Percentiles rank a stretch among this genome's conserved stretches.
Evolutionary conservation across 139 green algal genomes (phyloP).

Genomic region (Chlorella sp.): DNA sequence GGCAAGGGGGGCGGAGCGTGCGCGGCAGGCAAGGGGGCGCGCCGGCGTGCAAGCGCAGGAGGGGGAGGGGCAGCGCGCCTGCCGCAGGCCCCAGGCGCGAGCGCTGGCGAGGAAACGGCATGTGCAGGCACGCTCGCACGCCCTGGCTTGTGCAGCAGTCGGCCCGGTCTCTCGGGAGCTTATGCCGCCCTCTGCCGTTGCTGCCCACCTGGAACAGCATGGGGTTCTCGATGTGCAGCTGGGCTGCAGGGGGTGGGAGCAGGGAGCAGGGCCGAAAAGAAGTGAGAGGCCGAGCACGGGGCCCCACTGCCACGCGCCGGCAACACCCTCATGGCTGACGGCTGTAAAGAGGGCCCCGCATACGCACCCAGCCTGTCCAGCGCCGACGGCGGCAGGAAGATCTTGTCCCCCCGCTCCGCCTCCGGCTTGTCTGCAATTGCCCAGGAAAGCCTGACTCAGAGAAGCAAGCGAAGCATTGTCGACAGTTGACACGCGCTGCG

Average conservation of each 20-base stretch:
- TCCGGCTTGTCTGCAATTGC: conserved; percentile 90
- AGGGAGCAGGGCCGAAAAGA: background rate
- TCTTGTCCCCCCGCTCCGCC: conserved; percentile 92
- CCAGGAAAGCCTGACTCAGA: no score
- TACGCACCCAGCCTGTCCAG: conserved; percentile 86
- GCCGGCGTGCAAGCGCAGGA: background rate
- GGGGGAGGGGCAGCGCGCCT: background rate
- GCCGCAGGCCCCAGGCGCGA: no score
- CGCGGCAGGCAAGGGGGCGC: no score
- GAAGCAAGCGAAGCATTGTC: no score
- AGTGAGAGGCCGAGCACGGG: background rate
- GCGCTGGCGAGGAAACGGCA: no score
- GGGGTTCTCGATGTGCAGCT: conserved; percentile 96
- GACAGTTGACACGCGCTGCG: no score
- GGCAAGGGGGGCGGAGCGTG: background rate
- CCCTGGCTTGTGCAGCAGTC: no score
- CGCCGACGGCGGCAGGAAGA: conserved; percentile 95
- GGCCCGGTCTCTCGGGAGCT: no score
- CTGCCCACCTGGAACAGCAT: conserved; percentile 97
- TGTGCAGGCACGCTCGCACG: no score
- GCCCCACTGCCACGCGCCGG: background rate
- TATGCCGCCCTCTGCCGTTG: no score
- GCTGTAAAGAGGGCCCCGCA: background rate
- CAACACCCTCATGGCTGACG: background rate
- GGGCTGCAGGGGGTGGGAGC: conserved; percentile 63